Evolutionary conservation across 2,329 filamentous ascomycete species (phyloP).

Genomic region (Colletotrichum aenigma): DNA sequence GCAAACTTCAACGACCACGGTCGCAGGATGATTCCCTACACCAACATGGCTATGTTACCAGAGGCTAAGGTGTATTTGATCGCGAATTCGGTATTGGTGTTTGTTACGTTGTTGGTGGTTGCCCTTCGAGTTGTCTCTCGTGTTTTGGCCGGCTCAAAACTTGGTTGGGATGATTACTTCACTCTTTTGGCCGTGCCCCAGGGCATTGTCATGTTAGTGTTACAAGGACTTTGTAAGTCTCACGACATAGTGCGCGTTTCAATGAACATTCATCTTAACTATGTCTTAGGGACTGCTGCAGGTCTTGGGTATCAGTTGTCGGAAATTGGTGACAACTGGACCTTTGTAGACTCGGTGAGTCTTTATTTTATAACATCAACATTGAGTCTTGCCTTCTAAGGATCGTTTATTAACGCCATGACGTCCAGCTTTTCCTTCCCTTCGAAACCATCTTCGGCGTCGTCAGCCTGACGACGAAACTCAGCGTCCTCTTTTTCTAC

Average conservation of each 20-base stretch:
- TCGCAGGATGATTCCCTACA: neutral
- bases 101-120: conserved; percentile 27
- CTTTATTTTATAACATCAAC: neutral
- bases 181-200: conserved; percentile 36
- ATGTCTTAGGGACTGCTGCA: conserved; percentile 22
- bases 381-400: neutral
- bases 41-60: neutral
- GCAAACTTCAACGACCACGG: neutral
- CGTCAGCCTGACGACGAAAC: conserved; percentile 39
- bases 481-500: conserved; percentile 46
- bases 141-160: conserved; percentile 26
- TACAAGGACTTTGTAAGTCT: conserved; percentile 34
- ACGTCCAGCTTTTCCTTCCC: conserved; percentile 35
- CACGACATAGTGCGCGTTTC: neutral
- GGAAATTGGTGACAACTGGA: neutral
- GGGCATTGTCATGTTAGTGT: conserved; percentile 30
- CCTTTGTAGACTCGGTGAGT: neutral
- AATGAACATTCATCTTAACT: neutral
- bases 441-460: conserved; percentile 41
- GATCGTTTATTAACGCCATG: neutral
- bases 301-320: conserved; percentile 25
- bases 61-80: conserved; percentile 28
- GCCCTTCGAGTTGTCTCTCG: conserved; percentile 30
- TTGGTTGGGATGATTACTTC: conserved; percentile 43
- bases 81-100: conserved; percentile 23